Base-by-base conservation (phyloP, 768 basidiomycete species). In the Nidularia sp. region DNA sequence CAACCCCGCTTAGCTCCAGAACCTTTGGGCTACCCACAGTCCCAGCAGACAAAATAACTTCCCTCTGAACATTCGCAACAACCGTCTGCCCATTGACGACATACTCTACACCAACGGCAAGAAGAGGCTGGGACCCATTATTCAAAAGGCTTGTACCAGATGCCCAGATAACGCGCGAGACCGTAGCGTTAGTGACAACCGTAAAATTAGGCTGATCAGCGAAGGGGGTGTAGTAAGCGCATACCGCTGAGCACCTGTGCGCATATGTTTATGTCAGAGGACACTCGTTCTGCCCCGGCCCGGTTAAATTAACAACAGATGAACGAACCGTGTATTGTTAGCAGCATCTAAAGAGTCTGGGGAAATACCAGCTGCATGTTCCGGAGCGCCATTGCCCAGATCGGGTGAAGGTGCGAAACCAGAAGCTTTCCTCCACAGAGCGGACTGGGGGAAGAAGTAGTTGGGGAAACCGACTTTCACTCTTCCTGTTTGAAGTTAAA, bases 131-230 rank as follows among this genome's bases (percentile, higher is more conserved):
- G 34, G 48, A 25, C 13, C 31, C 10, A 18, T 18, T 18, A 18
- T 18, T 18, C 18, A 18, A 18, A 18, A 18, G 18, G 18, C 18
- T 18, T 18, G 18, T 18, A 18, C 18, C 18, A 36, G 33, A 7
- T 15, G 78, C 57, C 69, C 69, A 81, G 29, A 81, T 53, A 41
- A 86, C 66, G 44, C 73, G 70, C 0, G 81, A 79, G 31, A 79
- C 84, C 13, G 77, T 80, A 9, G 77, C 72, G 54, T 79, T 78
- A 5, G 79, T 73, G 34, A 86, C 68, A 43, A 86, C 76, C 44
- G 71, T 70, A 39, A 85, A 71, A 59, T 86, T 86, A n/a, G 74
- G 55, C 10, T 62, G 47, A 7, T 54, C 47, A 1, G 53, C 36
- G 48, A 66, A 68, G 0, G 69, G 65, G 0, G 66, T 64, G 49